Evolutionary conservation across 2,329 filamentous ascomycete genomes (phyloP).

Genomic region (Neofusicoccum kwambonambiense): DNA sequence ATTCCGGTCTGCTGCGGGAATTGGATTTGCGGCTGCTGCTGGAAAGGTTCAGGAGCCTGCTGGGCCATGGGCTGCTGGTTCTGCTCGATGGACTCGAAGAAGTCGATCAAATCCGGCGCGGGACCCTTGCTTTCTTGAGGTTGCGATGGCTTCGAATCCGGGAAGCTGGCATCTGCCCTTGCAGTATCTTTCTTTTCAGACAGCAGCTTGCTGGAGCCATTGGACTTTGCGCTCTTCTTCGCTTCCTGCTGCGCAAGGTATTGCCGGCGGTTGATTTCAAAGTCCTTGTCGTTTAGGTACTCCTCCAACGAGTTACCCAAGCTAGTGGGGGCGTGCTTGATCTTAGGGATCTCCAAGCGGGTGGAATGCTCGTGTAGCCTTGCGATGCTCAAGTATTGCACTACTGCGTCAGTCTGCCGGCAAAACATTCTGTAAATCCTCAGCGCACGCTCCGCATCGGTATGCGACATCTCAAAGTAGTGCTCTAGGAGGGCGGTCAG

Average conservation of each 20-base stretch:
- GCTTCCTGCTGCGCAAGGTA: constrained; percentile 86
- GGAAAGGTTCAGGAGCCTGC: constrained; percentile 25
- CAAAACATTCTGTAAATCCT: constrained; percentile 90
- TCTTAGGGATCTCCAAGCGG: constrained; percentile 87
- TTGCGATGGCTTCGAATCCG: constrained; percentile 38
- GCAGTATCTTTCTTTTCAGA: constrained; percentile 32
- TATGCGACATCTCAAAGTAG: constrained; percentile 97
- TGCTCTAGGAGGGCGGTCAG: constrained; percentile 60
- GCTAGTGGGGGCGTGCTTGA: constrained; percentile 95
- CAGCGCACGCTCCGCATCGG: constrained; percentile 88
- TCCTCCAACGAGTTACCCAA: constrained; percentile 87
- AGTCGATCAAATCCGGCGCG: constrained; percentile 82
- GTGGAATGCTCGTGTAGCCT: constrained; percentile 91
- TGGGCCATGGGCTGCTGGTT: constrained; percentile 66
- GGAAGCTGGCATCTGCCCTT: constrained; percentile 8
- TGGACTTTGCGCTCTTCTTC: constrained; percentile 53
- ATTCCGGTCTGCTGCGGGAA: constrained; percentile 26
- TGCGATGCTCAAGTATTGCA: constrained; percentile 83
- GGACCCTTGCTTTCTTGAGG: constrained; percentile 55
- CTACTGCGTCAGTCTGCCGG: constrained; percentile 86
- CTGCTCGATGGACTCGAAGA: constrained; percentile 85
- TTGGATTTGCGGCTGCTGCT: constrained; percentile 28
- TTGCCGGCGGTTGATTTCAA: constrained; percentile 88
- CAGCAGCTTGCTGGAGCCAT: constrained; percentile 38
- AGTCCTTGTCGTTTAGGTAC: constrained; percentile 91